Conservation (phyloP, 371 early-diverging fungal species). For the Mucor indicus region DNA sequence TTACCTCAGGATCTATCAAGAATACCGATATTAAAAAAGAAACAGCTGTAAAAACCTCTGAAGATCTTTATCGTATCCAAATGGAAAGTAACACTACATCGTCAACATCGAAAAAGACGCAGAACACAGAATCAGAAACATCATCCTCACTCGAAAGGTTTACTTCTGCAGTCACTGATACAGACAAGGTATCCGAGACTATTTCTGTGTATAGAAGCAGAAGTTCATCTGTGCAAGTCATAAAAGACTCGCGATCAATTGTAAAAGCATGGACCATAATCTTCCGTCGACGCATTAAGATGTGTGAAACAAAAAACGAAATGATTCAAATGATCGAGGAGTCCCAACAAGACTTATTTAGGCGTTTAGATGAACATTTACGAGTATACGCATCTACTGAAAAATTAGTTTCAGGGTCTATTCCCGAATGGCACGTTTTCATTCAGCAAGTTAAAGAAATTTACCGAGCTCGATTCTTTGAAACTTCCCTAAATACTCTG, state of each 20-base stretch:
- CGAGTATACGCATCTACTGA: slow-evolving; percentile 26
- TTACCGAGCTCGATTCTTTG: slow-evolving; percentile 34
- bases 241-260: slow-evolving; percentile 28
- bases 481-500: slow-evolving; percentile 20
- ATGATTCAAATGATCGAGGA: slow-evolving; percentile 23
- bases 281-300: slow-evolving; percentile 28
- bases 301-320: slow-evolving; percentile 28
- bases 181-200: slow-evolving; percentile 10
- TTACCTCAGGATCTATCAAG: too few species aligned
- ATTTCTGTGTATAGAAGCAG: slow-evolving; percentile 12
- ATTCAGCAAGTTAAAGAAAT: slow-evolving; percentile 35
- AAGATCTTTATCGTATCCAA: too few species aligned
- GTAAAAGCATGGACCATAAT: slow-evolving; percentile 38
- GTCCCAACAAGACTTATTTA: slow-evolving; percentile 28
- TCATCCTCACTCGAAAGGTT: too few species aligned
- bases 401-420: slow-evolving; percentile 15
- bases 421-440: slow-evolving; percentile 29
- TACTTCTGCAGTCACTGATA: slow-evolving; percentile 16
- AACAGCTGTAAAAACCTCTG: too few species aligned
- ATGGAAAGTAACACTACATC: too few species aligned
- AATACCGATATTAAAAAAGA: too few species aligned
- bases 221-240: slow-evolving; percentile 17
- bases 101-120: too few species aligned
- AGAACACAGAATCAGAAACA: too few species aligned
- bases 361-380: slow-evolving; percentile 31